Percentiles rank a stretch among this genome's conserved stretches.
phyloP scores from a whole-genome alignment of 495 filamentous ascomycete species.

The Hypoxylon perforatum region DNA sequence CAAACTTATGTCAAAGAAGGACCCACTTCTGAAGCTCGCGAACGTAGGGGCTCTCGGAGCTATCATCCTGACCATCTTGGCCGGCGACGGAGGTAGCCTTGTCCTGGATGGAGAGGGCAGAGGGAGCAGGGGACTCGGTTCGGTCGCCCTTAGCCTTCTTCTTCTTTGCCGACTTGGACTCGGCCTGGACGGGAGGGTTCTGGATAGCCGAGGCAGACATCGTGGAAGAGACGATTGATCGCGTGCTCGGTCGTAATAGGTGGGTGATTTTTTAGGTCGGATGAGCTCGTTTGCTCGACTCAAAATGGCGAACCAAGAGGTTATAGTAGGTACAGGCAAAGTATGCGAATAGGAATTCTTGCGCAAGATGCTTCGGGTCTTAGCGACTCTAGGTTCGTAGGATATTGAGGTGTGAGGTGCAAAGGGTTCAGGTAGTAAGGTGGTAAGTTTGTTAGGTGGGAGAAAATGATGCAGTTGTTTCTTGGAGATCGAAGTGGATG shows the following conservation, averaged over 20 bases:
- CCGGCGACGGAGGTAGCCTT: conserved; percentile 51
- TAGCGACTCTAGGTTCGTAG: not conserved
- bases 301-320: not conserved
- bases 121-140: conserved; percentile 59
- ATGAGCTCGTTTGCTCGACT: conserved; percentile 30
- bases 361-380: not conserved
- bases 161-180: conserved; percentile 74
- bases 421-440: not conserved
- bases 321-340: not conserved
- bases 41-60: conserved; percentile 76
- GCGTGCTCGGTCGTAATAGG: conserved; percentile 15
- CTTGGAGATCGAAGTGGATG: not conserved
- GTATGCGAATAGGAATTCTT: not conserved
- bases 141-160: conserved; percentile 76
- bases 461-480: not conserved
- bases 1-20: conserved; percentile 1
- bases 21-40: conserved; percentile 88
- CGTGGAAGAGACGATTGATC: conserved; percentile 23
- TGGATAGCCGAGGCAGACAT: conserved; percentile 64
- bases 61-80: conserved; percentile 61
- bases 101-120: conserved; percentile 53
- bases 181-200: conserved; percentile 59
- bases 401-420: not conserved
- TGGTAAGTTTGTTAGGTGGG: not conserved
- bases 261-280: conserved; percentile 10